Base-by-base conservation (phyloP, 2,329 filamentous ascomycete genomes). In the Bimuria novae-zelandiae region DNA sequence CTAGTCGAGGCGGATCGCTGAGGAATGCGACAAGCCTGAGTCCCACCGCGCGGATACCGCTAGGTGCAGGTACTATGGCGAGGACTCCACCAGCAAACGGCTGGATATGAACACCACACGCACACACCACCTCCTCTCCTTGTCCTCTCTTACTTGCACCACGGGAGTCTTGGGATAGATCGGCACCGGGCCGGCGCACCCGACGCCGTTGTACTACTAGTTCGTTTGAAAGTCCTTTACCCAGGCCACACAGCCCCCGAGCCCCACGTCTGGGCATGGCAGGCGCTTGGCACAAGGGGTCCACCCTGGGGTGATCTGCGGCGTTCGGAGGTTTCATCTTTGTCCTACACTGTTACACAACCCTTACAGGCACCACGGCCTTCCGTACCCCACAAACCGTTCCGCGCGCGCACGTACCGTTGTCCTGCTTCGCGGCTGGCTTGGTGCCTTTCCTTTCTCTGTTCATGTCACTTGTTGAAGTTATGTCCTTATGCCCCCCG, bases 51-150 rank as follows among this genome's bases (percentile, higher is more conserved):
- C 47, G 65, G 30, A 69, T 72, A 43, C 69, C 68, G 6, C 62
- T 70, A 11, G 70, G 70, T 16, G 69, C 65, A n/a, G 70, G 70
- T 16, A 73, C 70, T 6, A 73, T 73, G 68, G 63, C 67, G 41
- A 61, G 71, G 10, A 70, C 60, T 43, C 68, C 69, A 11, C 68
- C 67, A 42, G 64, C 59, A 4, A 67, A 68, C 37, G 71, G 69
- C 43, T 73, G 71, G 70, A 70, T 71, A 56, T 70, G 62, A 69
- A 42, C 33, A 22, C 17, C 44, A 17, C 45, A 23, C 33, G 16
- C n/a, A n/a, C n/a, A 16, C 33, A 16, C 33, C 33, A 16, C 30
- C 8, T 33, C 12, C 33, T 29, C 32, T 16, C 35, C 35, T 40
- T 22, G 17, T 19, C 4, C 40, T 33, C 54, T 37, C 23, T 10